Conservation (phyloP, 1,284 basidiomycete species). For the Cerioporus squamosus region DNA sequence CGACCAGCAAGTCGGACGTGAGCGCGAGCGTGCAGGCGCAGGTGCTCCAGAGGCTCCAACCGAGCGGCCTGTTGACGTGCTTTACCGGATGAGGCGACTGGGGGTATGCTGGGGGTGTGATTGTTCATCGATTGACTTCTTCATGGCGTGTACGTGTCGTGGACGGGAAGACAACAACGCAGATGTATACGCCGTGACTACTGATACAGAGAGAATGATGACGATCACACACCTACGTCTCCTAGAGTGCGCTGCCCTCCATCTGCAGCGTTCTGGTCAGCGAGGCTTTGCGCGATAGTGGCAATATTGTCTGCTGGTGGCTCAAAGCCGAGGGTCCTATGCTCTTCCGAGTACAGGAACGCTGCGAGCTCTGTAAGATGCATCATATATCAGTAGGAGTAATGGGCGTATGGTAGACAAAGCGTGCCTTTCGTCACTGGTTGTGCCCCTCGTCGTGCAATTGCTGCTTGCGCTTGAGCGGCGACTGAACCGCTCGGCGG, state of each 20-base stretch:
- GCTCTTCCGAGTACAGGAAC: constrained; percentile 9
- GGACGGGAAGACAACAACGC: neutral
- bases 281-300: constrained; percentile 5
- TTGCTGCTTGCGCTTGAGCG: constrained; percentile 8
- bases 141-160: neutral
- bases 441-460: constrained; percentile 2
- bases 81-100: neutral
- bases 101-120: neutral
- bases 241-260: neutral
- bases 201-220: no score
- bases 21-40: constrained; percentile 42
- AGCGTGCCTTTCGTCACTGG: neutral
- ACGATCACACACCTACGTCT: no score
- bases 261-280: constrained; percentile 7
- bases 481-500: constrained; percentile 5
- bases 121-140: no score
- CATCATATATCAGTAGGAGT: neutral
- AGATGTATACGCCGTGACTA: neutral
- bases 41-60: constrained; percentile 41
- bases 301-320: constrained; percentile 5
- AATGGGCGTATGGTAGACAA: neutral
- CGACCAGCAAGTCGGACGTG: constrained; percentile 48
- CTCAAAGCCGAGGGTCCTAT: neutral
- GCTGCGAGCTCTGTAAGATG: neutral
- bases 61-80: constrained; percentile 5